A percentile compares a stretch with the other conserved stretches of the same genome.
Evolutionary conservation across 352 stramenopile species (phyloP).

Genomic region (Globisporangium iwayamae): DNA sequence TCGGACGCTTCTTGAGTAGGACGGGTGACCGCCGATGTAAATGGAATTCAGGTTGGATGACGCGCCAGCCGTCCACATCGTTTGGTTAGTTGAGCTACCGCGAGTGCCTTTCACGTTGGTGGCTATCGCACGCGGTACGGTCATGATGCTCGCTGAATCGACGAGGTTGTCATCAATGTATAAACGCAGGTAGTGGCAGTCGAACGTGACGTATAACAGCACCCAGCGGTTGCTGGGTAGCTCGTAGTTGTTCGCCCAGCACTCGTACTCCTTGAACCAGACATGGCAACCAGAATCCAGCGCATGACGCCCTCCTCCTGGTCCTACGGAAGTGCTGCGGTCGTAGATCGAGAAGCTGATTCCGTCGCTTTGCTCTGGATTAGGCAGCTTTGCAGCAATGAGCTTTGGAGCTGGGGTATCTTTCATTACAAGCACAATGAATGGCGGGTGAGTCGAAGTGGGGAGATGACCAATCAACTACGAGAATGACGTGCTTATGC

Average conservation of each 20-base stretch:
- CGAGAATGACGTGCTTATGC: background rate
- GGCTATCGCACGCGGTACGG: background rate
- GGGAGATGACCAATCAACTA: background rate
- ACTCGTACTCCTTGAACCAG: conserved; percentile 38
- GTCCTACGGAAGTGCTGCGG: conserved; percentile 23
- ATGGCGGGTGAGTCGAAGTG: conserved; percentile 4
- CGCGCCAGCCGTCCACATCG: conserved; percentile 7
- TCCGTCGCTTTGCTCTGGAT: conserved; percentile 16
- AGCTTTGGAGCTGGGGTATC: conserved; percentile 33
- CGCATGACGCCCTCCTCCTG: conserved; percentile 14
- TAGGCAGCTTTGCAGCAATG: conserved; percentile 31
- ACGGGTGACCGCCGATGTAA: conserved; percentile 50
- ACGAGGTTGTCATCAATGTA: conserved; percentile 41
- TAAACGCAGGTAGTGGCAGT: conserved; percentile 42
- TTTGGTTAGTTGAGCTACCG: conserved; percentile 18
- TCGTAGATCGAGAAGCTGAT: conserved; percentile 51
- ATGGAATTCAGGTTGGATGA: conserved; percentile 33
- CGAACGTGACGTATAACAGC: conserved; percentile 39
- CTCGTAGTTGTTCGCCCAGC: conserved; percentile 45
- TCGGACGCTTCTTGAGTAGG: conserved; percentile 40
- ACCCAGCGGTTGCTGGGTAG: conserved; percentile 56
- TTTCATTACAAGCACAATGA: background rate
- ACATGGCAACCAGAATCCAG: conserved; percentile 36
- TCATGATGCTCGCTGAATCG: conserved; percentile 35
- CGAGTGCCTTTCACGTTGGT: background rate